Conservation (phyloP, 371 early-diverging fungal species). For the Mortierella sp. region DNA sequence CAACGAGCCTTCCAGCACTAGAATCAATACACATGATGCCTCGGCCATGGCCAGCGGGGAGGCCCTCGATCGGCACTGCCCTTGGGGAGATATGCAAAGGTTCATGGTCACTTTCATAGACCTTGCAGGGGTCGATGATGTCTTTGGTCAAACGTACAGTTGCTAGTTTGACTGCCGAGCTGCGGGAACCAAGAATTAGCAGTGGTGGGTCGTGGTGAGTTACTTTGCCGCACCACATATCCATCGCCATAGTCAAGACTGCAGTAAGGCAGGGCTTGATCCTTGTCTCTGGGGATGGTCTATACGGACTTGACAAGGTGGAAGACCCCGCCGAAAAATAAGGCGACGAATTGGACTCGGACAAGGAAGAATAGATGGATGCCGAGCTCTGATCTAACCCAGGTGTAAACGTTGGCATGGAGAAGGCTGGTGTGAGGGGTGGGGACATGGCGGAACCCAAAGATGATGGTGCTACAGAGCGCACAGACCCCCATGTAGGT, state of each 20-base stretch:
- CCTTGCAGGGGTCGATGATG: conserved; percentile 56
- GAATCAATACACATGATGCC: conserved; percentile 48
- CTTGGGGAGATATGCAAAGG: conserved; percentile 30
- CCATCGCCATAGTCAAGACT: conserved; percentile 26
- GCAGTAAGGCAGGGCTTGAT: conserved; percentile 40
- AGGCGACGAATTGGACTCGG: background rate
- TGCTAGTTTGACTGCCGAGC: conserved; percentile 45
- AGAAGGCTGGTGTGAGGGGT: conserved; percentile 10
- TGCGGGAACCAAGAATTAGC: conserved; percentile 42
- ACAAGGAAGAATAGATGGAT: conserved; percentile 1
- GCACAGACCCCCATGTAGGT: background rate
- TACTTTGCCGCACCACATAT: conserved; percentile 49
- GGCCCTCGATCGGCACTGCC: conserved; percentile 16
- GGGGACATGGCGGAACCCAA: background rate
- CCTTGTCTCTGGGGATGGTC: conserved; percentile 19
- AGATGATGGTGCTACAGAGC: conserved; percentile 5
- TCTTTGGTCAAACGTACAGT: conserved; percentile 42
- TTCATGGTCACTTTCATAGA: conserved; percentile 15
- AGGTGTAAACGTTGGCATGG: background rate
- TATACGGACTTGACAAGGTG: background rate
- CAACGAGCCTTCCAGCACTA: conserved; percentile 20
- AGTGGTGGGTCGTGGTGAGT: conserved; percentile 39
- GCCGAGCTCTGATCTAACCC: conserved; percentile 4
- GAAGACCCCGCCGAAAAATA: background rate
- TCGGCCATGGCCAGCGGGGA: conserved; percentile 30